Evolutionary conservation across 768 basidiomycete genomes (phyloP), one percentile per base, ranked within the genome.

Genomic region (Phaeotremella skinneri): DNA sequence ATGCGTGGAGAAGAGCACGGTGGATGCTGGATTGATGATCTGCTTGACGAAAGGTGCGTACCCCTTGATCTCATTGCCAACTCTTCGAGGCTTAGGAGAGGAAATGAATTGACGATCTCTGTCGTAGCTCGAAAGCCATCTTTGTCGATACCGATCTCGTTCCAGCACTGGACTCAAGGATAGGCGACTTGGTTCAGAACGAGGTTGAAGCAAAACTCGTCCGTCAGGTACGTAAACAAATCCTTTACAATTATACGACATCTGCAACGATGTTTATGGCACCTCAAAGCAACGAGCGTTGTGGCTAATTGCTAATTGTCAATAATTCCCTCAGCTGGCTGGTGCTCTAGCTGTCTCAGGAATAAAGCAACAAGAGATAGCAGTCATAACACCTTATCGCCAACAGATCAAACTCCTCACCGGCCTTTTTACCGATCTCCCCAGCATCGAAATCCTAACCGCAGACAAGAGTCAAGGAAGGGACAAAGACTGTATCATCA

Each of bases 401-500:
- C 96, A 98, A 65, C 96, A 99, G 72, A 87, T 93, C 79, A 97
- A 98, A 79, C 81, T 93, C 1, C 78, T 99, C 27, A 82, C 85
- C 0, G 81, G 88, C 62, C 76, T 87, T 43, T 74, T 97, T 34
- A 78, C 80, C 31, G 80, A 80, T 56, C 80, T 81, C 37, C 83
- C 68, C 3, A 47, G 58, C 2, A 59, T 79, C n/a, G 93, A 98
- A 76, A 84, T 92, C 48, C 78, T 94, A 58, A 98, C 93, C 0
- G 92, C 91, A 3, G 94, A 98, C 78, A 86, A 85, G 56, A 90
- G 88, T 76, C 93, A 96, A 78, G 93, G 94, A 0, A 79, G 94
- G 49, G 94, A 99, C 78, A 98, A 99, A 75, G 91, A 94, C 47
- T 91, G 90, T 73, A 85, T 98, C 58, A 81, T 99, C 63, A 87